Evolutionary conservation across 495 filamentous ascomycete genomes (phyloP).

Genomic region (Rusavskia elegans): DNA sequence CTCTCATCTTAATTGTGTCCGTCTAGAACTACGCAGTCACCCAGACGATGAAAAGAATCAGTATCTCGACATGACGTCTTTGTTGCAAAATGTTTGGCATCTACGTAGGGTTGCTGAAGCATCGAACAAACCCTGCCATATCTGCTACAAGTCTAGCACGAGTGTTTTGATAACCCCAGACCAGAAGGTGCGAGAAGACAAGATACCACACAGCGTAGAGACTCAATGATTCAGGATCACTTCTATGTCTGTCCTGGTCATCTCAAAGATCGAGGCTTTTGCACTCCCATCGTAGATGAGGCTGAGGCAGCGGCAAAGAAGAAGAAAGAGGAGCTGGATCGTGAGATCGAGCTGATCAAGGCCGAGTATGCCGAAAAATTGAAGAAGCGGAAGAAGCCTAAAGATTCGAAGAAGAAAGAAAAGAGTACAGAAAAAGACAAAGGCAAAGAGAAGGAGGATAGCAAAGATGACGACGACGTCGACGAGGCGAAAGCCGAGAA

Average conservation of each 20-base stretch:
- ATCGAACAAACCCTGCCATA: constrained; percentile 63
- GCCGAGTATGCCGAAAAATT: constrained; percentile 65
- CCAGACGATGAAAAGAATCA: too few species aligned
- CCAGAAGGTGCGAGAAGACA: constrained; percentile 49
- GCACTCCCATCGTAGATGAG: constrained; percentile 61
- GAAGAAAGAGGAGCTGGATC: constrained; percentile 49
- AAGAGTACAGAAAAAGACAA: constrained; percentile 13
- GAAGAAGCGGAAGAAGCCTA: constrained; percentile 46
- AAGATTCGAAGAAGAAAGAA: constrained; percentile 22
- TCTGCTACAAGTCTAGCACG: constrained; percentile 80
- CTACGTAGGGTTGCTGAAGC: constrained; percentile 80
- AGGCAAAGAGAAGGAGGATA: constrained; percentile 22
- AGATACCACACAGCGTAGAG: neutral
- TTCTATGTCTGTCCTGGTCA: constrained; percentile 83
- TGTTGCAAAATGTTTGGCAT: constrained; percentile 64
- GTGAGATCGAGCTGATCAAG: constrained; percentile 65
- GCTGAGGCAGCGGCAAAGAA: constrained; percentile 52
- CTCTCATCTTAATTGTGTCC: too few species aligned
- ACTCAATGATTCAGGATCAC: constrained; percentile 49
- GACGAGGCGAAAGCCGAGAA: constrained; percentile 34
- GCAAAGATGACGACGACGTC: constrained; percentile 15
- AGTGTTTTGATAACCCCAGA: constrained; percentile 82
- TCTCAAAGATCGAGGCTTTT: constrained; percentile 71
- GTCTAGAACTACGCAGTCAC: too few species aligned
- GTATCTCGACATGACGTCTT: constrained; percentile 17